Evolutionary conservation across 352 stramenopile species (phyloP).

Genomic region (Globisporangium spiculum): DNA sequence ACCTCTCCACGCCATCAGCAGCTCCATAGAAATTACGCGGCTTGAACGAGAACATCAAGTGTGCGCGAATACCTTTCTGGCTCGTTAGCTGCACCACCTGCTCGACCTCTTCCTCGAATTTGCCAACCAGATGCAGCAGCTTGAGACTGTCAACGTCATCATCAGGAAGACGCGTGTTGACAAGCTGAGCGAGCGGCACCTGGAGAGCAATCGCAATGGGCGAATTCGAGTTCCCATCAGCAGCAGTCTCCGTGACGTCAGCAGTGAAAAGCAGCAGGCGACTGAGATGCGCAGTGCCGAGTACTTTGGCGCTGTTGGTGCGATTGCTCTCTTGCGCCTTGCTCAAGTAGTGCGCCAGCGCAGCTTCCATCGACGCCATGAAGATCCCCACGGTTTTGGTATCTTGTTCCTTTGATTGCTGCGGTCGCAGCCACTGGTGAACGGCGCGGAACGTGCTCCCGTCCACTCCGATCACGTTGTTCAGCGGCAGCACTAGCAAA

Average conservation of each 20-base stretch:
- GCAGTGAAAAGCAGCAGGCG: slow-evolving; percentile 48
- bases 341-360: slow-evolving; percentile 22
- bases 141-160: slow-evolving; percentile 17
- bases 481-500: slow-evolving; percentile 50
- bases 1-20: neutral
- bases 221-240: slow-evolving; percentile 2
- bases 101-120: slow-evolving; percentile 37
- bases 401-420: neutral
- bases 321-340: neutral
- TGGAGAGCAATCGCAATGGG: slow-evolving; percentile 4
- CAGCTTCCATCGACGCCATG: slow-evolving; percentile 11
- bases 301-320: neutral
- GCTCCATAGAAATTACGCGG: slow-evolving; percentile 10
- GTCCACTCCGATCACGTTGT: slow-evolving; percentile 26
- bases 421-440: slow-evolving; percentile 28
- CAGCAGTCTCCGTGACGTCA: slow-evolving; percentile 15
- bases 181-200: slow-evolving; percentile 8
- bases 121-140: slow-evolving; percentile 38
- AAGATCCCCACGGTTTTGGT: slow-evolving; percentile 5
- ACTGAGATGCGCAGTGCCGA: slow-evolving; percentile 34
- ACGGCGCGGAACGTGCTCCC: slow-evolving; percentile 28
- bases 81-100: slow-evolving; percentile 6
- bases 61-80: neutral
- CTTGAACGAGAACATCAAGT: slow-evolving; percentile 11
- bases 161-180: slow-evolving; percentile 7